Conservation (phyloP, 495 filamentous ascomycete genomes). For the Tetracladium marchalianum region DNA sequence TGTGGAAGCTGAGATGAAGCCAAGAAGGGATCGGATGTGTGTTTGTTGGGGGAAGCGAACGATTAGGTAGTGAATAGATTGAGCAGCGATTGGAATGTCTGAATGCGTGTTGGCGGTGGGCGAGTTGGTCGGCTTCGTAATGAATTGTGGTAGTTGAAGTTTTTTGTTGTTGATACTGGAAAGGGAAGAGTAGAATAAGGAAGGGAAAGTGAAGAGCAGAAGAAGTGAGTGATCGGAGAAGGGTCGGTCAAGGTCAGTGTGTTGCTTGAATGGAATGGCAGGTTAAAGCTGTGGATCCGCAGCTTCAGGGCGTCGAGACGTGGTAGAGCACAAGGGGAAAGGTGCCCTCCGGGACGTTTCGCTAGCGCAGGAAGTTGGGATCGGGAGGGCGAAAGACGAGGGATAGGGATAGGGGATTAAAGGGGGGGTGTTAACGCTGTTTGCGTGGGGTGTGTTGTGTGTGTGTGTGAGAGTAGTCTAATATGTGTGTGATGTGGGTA, state of each 20-base stretch:
- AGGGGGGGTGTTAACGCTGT: too few relatives aligned
- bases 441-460: too few relatives aligned
- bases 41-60: conserved; percentile 6
- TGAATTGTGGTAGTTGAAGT: not conserved
- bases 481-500: conserved; percentile 11
- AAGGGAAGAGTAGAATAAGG: too few relatives aligned
- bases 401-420: too few relatives aligned
- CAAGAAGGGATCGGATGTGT: conserved; percentile 7
- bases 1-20: conserved; percentile 4
- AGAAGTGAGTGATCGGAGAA: too few relatives aligned
- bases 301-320: too few relatives aligned
- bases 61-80: not conserved
- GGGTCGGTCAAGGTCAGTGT: not conserved
- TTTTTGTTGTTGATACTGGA: not conserved
- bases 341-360: too few relatives aligned
- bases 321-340: too few relatives aligned
- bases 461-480: too few relatives aligned
- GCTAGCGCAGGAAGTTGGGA: too few relatives aligned
- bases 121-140: conserved; percentile 5
- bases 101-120: conserved; percentile 7
- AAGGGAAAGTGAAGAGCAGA: not conserved
- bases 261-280: not conserved
- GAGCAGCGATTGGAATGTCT: conserved; percentile 8
- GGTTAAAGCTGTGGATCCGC: not conserved
- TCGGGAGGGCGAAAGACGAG: too few relatives aligned